Evolutionary conservation across 2,329 filamentous ascomycete genomes (phyloP).

Genomic region (Neofusicoccum cordaticola): DNA sequence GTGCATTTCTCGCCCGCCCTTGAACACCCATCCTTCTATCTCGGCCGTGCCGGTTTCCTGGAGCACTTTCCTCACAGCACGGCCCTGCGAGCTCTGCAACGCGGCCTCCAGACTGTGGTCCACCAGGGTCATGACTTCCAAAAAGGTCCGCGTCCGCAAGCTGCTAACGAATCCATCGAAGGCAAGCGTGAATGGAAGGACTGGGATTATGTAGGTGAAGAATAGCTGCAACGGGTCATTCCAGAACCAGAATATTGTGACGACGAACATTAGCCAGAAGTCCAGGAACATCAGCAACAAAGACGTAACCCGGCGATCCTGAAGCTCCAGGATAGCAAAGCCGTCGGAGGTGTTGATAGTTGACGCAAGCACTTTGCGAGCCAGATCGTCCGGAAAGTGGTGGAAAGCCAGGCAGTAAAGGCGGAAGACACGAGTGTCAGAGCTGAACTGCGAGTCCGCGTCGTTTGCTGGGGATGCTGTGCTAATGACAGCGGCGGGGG

Average conservation of each 20-base stretch:
- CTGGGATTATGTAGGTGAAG: constrained; percentile 63
- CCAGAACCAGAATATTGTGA: constrained; percentile 55
- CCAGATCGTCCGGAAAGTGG: constrained; percentile 67
- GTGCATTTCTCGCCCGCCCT: constrained; percentile 40
- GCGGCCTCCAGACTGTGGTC: constrained; percentile 32
- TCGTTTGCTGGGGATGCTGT: neutral
- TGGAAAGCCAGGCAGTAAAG: constrained; percentile 75
- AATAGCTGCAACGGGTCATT: constrained; percentile 56
- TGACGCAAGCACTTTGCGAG: constrained; percentile 59
- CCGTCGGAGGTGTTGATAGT: constrained; percentile 64
- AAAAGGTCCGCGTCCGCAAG: constrained; percentile 63
- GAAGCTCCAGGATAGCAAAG: constrained; percentile 73
- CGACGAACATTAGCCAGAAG: constrained; percentile 49
- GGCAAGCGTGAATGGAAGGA: constrained; percentile 65
- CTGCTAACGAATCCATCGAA: constrained; percentile 69
- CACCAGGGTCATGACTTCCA: constrained; percentile 62
- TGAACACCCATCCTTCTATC: constrained; percentile 41
- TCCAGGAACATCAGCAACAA: constrained; percentile 33
- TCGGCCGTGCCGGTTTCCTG: constrained; percentile 38
- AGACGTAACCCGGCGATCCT: constrained; percentile 52
- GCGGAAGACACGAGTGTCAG: constrained; percentile 51
- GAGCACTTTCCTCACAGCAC: neutral
- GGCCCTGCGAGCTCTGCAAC: constrained; percentile 42
- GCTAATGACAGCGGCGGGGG: constrained; percentile 43
- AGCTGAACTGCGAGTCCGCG: neutral